A percentile compares a stretch with the other conserved stretches of the same genome.
phyloP scores from a whole-genome alignment of 352 stramenopile genomes.

The Globisporangium uncinulatum region DNA sequence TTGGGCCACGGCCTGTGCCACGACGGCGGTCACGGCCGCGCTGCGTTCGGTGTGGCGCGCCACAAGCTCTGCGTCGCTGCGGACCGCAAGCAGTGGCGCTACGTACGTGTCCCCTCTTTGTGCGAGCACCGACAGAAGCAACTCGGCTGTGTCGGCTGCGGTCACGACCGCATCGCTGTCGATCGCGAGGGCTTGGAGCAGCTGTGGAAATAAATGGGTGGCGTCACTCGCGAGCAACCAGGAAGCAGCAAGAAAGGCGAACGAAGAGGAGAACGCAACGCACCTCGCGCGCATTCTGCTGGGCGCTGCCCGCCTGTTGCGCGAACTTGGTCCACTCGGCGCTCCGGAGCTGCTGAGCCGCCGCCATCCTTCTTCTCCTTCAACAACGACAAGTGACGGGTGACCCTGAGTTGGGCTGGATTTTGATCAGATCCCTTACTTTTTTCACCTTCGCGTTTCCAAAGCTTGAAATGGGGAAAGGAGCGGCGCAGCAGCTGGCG shows the following conservation, averaged over 20 bases:
- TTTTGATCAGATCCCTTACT: neutral
- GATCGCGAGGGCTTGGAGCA: constrained; percentile 26
- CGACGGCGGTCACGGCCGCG: constrained; percentile 29
- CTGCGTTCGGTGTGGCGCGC: constrained; percentile 29
- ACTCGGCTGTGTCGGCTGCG: constrained; percentile 16
- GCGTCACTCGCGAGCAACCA: no score
- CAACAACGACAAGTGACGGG: neutral
- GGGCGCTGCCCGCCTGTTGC: constrained; percentile 10
- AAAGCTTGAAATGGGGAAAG: neutral
- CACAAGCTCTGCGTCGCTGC: constrained; percentile 23
- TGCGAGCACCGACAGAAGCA: constrained; percentile 24
- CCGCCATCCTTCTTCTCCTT: neutral
- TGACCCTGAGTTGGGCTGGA: neutral
- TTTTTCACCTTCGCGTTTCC: neutral
- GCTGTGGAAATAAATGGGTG: constrained; percentile 3
- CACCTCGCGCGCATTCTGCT: constrained; percentile 13
- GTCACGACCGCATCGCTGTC: constrained; percentile 10
- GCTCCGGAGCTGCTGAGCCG: constrained; percentile 14
- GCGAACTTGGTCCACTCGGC: constrained; percentile 23
- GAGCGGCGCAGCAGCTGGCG: neutral
- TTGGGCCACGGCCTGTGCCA: constrained; percentile 41
- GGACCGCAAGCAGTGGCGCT: constrained; percentile 35
- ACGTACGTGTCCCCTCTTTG: constrained; percentile 29
- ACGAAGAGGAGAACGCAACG: neutral
- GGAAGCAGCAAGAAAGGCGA: no score